Evolutionary conservation across 2,329 filamentous ascomycete species (phyloP), one percentile per base, ranked within the genome.

Genomic region (Botryotinia narcissicola): DNA sequence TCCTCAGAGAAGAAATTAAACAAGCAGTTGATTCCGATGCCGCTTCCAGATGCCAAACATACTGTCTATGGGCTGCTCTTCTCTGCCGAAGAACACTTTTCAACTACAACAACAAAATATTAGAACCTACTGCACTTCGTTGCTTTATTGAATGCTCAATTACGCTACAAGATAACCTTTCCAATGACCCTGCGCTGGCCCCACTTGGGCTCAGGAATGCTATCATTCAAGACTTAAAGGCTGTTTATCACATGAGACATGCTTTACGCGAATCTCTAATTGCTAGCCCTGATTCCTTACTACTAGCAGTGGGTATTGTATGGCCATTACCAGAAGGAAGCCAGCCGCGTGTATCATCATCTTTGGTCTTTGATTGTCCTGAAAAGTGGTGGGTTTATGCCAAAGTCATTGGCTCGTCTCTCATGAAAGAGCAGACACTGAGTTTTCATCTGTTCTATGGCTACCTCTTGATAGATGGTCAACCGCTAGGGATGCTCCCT

Each of bases 41-140:
- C 0, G 81, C 84, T 0, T 80, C 82, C 29, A 83, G 82, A 40
- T 80, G 81, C 9, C 82, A 84, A 4, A 75, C 77, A 0, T 89
- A 87, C 74, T 84, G 84, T 0, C 83, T 91, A 0, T 86, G 85
- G 80, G 85, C 89, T 0, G 85, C 89, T 0, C 74, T 92, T 0
- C 81, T 92, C 0, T 91, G 89, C 69, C 82, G 84, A 37, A 81
- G 83, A 4, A 88, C 86, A 0, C 86, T 86, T 72, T 78, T 75
- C 2, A 44, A 78, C 4, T 74, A 75, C 0, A 22, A 42, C 16
- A 42, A 40, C n/a, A 29, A 8, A 2, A 7, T 29, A 14, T n/a
- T 76, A 5, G 54, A 74, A 46, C 4, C 73, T 12, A 54, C 62
- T 18, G 74, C 78, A 14, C 74, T 83, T 32, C 48, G 64, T 4